These are phyloP conservation scores for Sporormia fimetaria DNA, from an alignment of 495 filamentous ascomycete genomes.

Conservation along the genomic window DNA sequence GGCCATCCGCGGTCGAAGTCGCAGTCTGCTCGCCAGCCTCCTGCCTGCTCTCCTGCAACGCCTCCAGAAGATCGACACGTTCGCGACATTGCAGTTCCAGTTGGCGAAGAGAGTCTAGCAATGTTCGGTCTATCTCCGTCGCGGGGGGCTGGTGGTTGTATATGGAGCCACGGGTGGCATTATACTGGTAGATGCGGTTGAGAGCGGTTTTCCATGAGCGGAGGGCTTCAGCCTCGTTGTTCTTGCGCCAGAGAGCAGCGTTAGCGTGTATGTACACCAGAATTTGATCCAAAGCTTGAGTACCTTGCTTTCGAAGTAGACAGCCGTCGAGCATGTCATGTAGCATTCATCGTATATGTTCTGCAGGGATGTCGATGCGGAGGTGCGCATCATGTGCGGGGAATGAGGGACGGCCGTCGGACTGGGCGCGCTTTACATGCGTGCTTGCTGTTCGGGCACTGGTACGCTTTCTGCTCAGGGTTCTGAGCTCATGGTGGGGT, in stretches of 20 bases:
- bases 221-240: conserved; percentile 85
- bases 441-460: too few species aligned
- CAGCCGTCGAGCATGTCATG: conserved; percentile 83
- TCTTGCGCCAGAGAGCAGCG: conserved; percentile 39
- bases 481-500: too few species aligned
- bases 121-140: conserved; percentile 72
- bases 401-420: too few species aligned
- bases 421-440: too few species aligned
- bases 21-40: too few species aligned
- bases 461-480: too few species aligned
- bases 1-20: conserved; percentile 23
- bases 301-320: conserved; percentile 90
- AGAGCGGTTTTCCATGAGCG: conserved; percentile 85
- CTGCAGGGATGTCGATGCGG: conserved; percentile 68
- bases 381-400: conserved; percentile 68
- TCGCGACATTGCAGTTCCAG: conserved; percentile 92
- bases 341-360: conserved; percentile 98
- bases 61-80: conserved; percentile 76
- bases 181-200: conserved; percentile 81
- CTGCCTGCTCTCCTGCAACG: conserved; percentile 62
- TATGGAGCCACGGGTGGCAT: conserved; percentile 59
- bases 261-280: conserved; percentile 1
- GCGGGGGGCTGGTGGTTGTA: conserved; percentile 64
- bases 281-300: conserved; percentile 10
- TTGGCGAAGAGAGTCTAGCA: conserved; percentile 67